Evolutionary conservation across 1,284 basidiomycete genomes (phyloP), one percentile per base, ranked within the genome.

Genomic region (Boletellus sp.): DNA sequence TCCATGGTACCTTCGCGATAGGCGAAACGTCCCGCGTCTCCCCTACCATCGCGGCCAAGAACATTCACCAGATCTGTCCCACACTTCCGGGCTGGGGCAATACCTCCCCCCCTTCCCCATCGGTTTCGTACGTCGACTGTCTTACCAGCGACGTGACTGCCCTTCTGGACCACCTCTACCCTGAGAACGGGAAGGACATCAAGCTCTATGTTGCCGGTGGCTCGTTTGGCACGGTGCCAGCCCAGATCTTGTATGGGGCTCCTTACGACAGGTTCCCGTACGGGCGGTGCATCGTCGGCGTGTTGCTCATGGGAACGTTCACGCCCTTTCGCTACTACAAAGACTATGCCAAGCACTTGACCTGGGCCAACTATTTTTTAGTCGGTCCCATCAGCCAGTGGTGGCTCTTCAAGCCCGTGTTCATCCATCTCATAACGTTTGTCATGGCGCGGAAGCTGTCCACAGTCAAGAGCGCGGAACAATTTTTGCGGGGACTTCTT

Each of bases 61-160:
- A 71, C 36, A 60, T 77, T 2, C 80, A 79, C 58, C 67, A 68
- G 49, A 58, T 83, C 39, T 69, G 73, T 8, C 80, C 79, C 1
- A 77, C 80, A 5, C 73, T 83, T 19, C 75, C 80, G 11, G 81
- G 80, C 4, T 82, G 81, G 79, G 77, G 79, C 1, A 69, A 70
- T 41, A 76, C 81, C 1, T 80, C 80, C 0, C 71, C 77, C 2
- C 63, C 73, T 1, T 59, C 60, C 5, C 52, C 67, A 6, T 54
- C 67, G 8, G 60, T 61, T 0, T 56, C 72, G 2, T 83, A 77
- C 58, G 58, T 74, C 44, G 60, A 69, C n/a, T 71, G 70, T n/a
- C 66, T 84, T 50, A 69, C 71, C 21, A 56, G 66, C 37, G 80
- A 81, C 56, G 73, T 77, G 51, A 72, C 73, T 1, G 65, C 72